Base-by-base conservation (phyloP, 2,329 filamentous ascomycete genomes). In the Microdochium trichocladiopsis region DNA sequence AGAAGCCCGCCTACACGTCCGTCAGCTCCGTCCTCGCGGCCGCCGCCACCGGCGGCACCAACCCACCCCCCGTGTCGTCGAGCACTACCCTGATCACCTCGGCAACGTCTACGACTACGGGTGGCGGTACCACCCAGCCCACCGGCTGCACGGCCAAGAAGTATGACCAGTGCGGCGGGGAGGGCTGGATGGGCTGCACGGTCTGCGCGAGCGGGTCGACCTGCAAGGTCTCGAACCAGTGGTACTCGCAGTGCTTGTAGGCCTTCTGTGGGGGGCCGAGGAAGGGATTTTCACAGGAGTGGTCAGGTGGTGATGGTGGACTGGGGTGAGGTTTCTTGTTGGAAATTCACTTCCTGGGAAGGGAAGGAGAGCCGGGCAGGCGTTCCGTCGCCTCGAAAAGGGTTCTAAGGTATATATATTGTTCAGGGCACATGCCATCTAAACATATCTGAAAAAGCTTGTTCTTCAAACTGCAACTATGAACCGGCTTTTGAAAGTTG, bases 1-100 rank as follows among this genome's bases (percentile, higher is more conserved):
- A 66, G 61, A 73, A 74, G 64, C 61, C 67, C 4, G 69, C 69
- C 2, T 74, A 66, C 62, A 66, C 62, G 2, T 62, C 66, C 2
- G 58, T 72, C 47, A 66, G 66, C 50, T 63, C 61, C 24, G 63
- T 67, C n/a, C 64, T 72, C 12, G 66, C 67, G 18, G 69, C 65
- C 1, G 60, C 65, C 14, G 58, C 57, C 16, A 61, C 57, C 21
- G 53, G 54, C 1, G 49, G 50, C 2, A 48, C 43, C 8, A 33
- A 18, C 41, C 18, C 48, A 5, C 25, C 50, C 2, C 48, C 52
- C 11, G 52, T 53, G 1, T 51, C 50, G 6, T 57, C 56, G 10
- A 48, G 28, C 6, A 48, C 51, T n/a, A 51, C 51, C 1, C 37
- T 52, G 11, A 47, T 53, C 9, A 53, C 56, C 49, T 22, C 51